Evolutionary conservation across 2,329 filamentous ascomycete genomes (phyloP).

Genomic region (Neofusicoccum cordaticola): DNA sequence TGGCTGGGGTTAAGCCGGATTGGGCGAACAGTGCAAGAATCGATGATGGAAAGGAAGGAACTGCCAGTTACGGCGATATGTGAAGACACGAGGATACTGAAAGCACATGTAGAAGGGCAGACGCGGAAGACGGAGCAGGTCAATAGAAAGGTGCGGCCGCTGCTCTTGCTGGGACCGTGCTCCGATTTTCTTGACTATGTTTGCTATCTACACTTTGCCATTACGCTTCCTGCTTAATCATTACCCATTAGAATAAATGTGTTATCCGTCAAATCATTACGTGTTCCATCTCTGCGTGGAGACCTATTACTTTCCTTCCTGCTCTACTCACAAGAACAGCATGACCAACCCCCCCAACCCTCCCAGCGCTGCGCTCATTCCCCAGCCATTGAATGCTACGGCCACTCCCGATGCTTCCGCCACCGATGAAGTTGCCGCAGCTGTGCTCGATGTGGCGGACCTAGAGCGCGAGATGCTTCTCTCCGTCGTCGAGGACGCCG

Average conservation of each 20-base stretch:
- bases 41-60: no score
- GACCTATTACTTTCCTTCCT: no score
- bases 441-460: background rate
- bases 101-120: no score
- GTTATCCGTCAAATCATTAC: background rate
- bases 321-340: background rate
- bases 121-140: no score
- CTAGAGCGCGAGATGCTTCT: background rate
- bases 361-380: background rate
- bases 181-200: background rate
- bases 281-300: background rate
- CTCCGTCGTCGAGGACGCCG: background rate
- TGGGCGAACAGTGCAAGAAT: no score
- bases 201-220: background rate
- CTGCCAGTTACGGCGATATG: no score
- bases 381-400: background rate
- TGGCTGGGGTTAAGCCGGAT: no score
- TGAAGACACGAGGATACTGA: no score
- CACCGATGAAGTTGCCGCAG: background rate
- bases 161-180: no score
- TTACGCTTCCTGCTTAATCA: background rate
- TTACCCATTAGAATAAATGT: background rate
- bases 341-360: background rate
- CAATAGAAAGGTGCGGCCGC: no score
- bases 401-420: background rate